Evolutionary conservation across 345 rosid genomes (phyloP).

Genomic region (Hibiscus mutabilis): DNA sequence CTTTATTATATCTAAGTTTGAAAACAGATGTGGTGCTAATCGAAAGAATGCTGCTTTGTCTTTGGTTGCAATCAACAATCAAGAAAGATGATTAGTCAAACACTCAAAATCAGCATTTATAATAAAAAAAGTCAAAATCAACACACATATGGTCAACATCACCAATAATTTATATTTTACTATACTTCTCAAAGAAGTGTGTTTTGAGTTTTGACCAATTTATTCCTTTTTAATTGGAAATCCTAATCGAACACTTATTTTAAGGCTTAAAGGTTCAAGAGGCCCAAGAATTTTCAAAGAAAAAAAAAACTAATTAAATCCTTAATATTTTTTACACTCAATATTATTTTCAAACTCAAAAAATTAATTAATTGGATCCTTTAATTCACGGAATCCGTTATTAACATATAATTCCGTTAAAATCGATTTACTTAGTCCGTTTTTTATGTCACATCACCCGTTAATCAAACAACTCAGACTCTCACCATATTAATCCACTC

Average conservation of each 20-base stretch:
- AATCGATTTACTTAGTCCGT: no score
- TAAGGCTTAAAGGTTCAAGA: no score
- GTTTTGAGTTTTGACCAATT: background rate
- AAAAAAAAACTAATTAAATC: no score
- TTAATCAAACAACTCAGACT: no score
- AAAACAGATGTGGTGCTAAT: background rate
- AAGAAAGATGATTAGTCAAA: background rate
- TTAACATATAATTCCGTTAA: no score
- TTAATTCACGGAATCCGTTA: no score
- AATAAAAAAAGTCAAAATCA: background rate
- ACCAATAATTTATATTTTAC: background rate
- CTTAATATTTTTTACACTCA: no score
- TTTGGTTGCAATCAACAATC: background rate
- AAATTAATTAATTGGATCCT: no score
- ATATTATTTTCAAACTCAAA: no score
- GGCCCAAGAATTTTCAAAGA: no score
- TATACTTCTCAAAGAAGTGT: background rate
- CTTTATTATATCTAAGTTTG: no score
- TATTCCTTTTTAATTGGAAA: background rate
- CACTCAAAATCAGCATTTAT: background rate
- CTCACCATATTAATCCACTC: slow-evolving; percentile 99
- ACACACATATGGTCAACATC: background rate
- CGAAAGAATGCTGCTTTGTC: background rate
- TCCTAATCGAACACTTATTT: background rate
- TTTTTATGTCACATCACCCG: no score